Evolutionary conservation across 1,284 basidiomycete species (phyloP), one percentile per base, ranked within the genome.

Genomic region (Moesziomyces antarcticus): DNA sequence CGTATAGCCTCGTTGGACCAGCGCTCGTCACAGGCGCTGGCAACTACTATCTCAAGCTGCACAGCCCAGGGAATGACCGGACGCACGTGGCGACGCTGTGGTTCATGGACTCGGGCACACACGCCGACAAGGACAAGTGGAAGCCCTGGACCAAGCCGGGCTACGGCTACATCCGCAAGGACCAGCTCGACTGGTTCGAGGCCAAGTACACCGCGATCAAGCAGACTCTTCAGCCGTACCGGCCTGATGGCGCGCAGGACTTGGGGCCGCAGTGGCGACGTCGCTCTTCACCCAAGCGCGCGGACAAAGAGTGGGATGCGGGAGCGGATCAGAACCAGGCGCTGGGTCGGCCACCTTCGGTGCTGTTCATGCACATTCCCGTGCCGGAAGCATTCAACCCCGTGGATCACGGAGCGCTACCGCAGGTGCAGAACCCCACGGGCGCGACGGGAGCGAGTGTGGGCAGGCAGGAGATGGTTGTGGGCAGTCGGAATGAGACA

Each of bases 21-120:
- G 88, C 89, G 58, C 88, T 90, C 75, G 86, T 97, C 0, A 82
- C 85, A 88, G 87, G 50, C 25, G 21, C 30, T n/a, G 64, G 52
- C 47, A 56, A 62, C 56, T 62, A 55, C 47, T 33, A 71, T 35
- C 27, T 63, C 21, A 54, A 79, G 46, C 27, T 47, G 24, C 57
- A 48, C 35, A 73, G 49, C 44, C 75, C 60, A 2, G 52, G 44
- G 56, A 57, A 41, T 43, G 56, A 64, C n/a, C 90, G 88, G 82
- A 93, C 90, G 1, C 92, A 94, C 71, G 86, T 97, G 10, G 87
- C 96, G 62, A 94, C 93, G 0, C 84, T 98, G 4, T 98, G 97
- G 85, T 93, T 97, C 87, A 86, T 98, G 66, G 95, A 98, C 84
- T 94, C 94, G 1, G 93, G 93, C 20, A 86, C 89, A 0, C 20